Conservation (phyloP, 768 basidiomycete genomes). For the Atractiella rhizophila region DNA sequence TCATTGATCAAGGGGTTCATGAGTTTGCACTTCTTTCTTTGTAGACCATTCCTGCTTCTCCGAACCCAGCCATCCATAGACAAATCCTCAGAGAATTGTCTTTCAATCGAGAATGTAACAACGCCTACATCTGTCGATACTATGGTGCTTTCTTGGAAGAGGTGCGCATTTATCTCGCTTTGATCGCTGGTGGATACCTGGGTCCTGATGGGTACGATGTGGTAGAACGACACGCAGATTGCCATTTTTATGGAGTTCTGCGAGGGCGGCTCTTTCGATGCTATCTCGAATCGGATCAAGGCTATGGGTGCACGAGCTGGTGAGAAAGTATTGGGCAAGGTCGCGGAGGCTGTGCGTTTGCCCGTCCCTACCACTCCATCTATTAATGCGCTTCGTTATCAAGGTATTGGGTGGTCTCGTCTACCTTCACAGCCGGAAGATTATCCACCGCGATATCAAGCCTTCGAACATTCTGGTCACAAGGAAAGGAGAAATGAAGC, state of each 20-base stretch:
- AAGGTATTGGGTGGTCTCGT: conserved; percentile 74
- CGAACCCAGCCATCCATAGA: conserved; percentile 47
- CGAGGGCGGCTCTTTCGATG: conserved; percentile 71
- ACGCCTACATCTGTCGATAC: conserved; percentile 70
- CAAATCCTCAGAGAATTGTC: conserved; percentile 78
- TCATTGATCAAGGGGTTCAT: too few species aligned
- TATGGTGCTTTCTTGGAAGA: conserved; percentile 46
- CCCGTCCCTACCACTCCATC: background rate
- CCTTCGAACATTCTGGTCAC: conserved; percentile 28
- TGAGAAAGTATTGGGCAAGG: conserved; percentile 66
- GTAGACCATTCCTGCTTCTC: conserved; percentile 56
- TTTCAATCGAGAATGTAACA: conserved; percentile 60
- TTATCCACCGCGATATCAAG: conserved; percentile 56
- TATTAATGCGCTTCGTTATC: conserved; percentile 3
- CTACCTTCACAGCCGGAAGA: conserved; percentile 69
- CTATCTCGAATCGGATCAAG: conserved; percentile 59
- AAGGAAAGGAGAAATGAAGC: conserved; percentile 26
- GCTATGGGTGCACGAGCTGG: conserved; percentile 52
- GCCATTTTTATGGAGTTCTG: conserved; percentile 82
- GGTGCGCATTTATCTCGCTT: conserved; percentile 2
- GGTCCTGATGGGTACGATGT: background rate
- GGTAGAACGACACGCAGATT: conserved; percentile 41
- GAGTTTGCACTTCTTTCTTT: background rate
- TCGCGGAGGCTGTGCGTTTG: conserved; percentile 63
- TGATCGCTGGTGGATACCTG: background rate